Base-by-base conservation (phyloP, 2,329 filamentous ascomycete species). In the Fonsecaea monophora region DNA sequence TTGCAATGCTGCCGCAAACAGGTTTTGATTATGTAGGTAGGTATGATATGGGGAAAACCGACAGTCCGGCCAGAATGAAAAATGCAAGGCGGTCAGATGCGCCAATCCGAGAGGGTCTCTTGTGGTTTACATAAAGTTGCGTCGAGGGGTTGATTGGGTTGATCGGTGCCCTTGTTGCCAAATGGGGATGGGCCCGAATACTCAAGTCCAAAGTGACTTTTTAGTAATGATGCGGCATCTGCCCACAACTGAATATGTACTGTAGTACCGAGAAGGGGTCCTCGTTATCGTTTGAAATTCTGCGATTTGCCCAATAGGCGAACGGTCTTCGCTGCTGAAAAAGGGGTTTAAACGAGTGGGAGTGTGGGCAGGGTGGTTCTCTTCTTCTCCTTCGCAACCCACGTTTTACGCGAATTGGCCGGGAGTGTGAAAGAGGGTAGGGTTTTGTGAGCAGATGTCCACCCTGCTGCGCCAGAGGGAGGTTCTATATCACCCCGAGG, bases 41-140 rank as follows among this genome's bases (percentile, higher is more conserved):
- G 15, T 45, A 18, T 18, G 45, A 12, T 50, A 25, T 50, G 45
- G 30, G 30, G 45, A 50, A 12, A 25, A 10, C 18, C 45, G 45
- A 50, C 45, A 25, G 45, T 25, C 9, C 9, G 9, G 45, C 9
- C 18, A 50, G 45, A 50, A 13, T 32, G 1, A 32, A 25, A 25
- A 25, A 5, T 7, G 5, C 18, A 8, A 10, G n/a, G 7, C n/a
- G n/a, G 42, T 8, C 18, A 50, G 45, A 50, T 50, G 6, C 25
- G 45, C 45, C 45, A 50, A 50, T 50, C 45, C 21, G 45, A 9
- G 45, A 50, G 25, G 18, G 21, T 18, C n/a, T 50, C 21, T 12
- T 30, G 30, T 10, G 45, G 45, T 50, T 50, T 50, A 50, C 45
- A 50, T 50, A 50, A 50, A 25, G 45, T 8, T 30, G 45, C 12